These are phyloP conservation scores for Herpetomonas samuelpessoai DNA, from an alignment of 208 protist species.

Conservation along the genomic window DNA sequence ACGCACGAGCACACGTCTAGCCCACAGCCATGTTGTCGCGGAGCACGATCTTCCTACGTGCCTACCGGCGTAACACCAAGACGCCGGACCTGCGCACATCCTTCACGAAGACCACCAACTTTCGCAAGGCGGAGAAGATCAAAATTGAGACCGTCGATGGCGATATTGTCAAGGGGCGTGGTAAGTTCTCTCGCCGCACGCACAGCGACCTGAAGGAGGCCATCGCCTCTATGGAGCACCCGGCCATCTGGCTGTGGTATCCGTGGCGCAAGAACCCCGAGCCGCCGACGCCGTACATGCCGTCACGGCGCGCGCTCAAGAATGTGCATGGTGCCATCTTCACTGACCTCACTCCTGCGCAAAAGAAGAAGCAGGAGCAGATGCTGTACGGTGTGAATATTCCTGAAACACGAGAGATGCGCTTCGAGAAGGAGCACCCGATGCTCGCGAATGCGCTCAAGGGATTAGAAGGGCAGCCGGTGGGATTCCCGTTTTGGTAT, in stretches of 20 bases:
- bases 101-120: constrained; percentile 77
- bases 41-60: constrained; percentile 30
- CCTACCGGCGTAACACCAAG: constrained; percentile 60
- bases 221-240: constrained; percentile 87
- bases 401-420: constrained; percentile 65
- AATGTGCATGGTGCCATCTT: constrained; percentile 89
- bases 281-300: constrained; percentile 87
- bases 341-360: constrained; percentile 69
- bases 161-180: constrained; percentile 80
- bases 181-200: constrained; percentile 72
- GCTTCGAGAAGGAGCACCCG: constrained; percentile 84
- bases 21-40: constrained; percentile 48
- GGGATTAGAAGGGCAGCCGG: constrained; percentile 74
- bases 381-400: constrained; percentile 90
- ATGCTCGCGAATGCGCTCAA: constrained; percentile 73
- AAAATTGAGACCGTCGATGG: constrained; percentile 71
- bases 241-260: constrained; percentile 92
- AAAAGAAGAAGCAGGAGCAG: constrained; percentile 88
- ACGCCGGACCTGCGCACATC: constrained; percentile 66
- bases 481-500: constrained; percentile 92
- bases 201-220: constrained; percentile 81
- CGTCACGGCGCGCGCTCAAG: constrained; percentile 83
- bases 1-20: no score
- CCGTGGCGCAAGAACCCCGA: constrained; percentile 92
- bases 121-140: constrained; percentile 80